Evolutionary conservation across 768 basidiomycete species (phyloP), one percentile per base, ranked within the genome.

Genomic region (Collybia sp.): DNA sequence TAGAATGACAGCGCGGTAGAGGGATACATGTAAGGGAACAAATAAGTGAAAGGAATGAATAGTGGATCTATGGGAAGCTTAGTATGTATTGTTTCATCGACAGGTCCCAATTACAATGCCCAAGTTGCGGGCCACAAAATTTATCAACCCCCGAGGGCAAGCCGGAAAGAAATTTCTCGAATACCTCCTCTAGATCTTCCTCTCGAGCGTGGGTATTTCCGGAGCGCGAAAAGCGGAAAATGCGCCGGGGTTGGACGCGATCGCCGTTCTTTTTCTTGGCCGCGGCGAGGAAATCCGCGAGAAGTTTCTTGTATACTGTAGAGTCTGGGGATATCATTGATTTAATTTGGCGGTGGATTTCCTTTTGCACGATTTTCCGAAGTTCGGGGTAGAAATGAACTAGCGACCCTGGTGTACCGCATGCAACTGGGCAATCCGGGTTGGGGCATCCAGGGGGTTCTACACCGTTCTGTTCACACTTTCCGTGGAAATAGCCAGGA

Each of bases 391-490:
- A 88, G 65, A 79, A 85, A 63, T 88, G 85, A 9, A 84, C 75
- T 53, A 90, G 63, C 2, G 86, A 88, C 9, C 87, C 86, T n/a
- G 88, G 85, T 5, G 87, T 89, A 56, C 88, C 86, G 51, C 87
- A 89, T 30, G 88, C 77, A 45, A 87, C 76, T 16, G 84, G 78
- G 58, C 87, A 90, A 56, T 88, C 79, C 31, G 86, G 85, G 53
- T 88, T 85, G 8, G 87, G 87, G 53, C 88, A 89, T 17, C 88
- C 87, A 1, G 65, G 43, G 12, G 86, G 87, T 34, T 84, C 76
- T 46, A 71, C 63, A 35, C 79, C 77, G 37, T 76, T 66, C 17
- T 68, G 53, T 57, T 76, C 75, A 55, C 87, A 88, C 63, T 85
- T 89, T 46, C 87, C 88, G 51, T 89, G 87, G 60, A 90, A 90